These are phyloP conservation scores for Sclerotinia glacialis DNA, from an alignment of 2,329 filamentous ascomycete genomes.

Conservation along the genomic window DNA sequence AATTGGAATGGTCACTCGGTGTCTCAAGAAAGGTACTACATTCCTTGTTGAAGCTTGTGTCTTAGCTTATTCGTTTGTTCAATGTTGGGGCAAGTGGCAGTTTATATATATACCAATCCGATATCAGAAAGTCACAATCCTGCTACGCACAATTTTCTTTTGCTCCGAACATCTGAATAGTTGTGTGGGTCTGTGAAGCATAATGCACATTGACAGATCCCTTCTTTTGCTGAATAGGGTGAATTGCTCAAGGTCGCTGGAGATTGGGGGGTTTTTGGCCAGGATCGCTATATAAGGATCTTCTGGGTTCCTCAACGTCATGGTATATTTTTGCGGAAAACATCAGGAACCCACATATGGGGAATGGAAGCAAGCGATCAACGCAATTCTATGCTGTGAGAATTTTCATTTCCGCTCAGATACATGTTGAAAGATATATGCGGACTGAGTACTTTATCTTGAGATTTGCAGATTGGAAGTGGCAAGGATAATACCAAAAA, in stretches of 20 bases:
- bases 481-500: not conserved
- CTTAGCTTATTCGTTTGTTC: too few relatives aligned
- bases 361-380: not conserved
- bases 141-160: rapidly evolving
- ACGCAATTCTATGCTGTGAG: rapidly evolving
- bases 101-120: not conserved
- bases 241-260: not conserved
- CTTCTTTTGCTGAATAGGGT: not conserved
- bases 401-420: rapidly evolving
- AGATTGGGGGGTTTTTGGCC: not conserved
- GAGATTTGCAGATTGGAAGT: not conserved
- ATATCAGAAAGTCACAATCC: not conserved
- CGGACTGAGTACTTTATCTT: too few relatives aligned
- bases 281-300: not conserved
- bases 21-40: not conserved
- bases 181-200: not conserved
- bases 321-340: not conserved
- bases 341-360: rapidly evolving
- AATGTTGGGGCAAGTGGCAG: too few relatives aligned
- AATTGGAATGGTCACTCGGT: not conserved
- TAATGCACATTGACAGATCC: not conserved
- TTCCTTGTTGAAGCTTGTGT: not conserved
- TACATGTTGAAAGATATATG: not conserved
- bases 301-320: not conserved
- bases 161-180: not conserved